phyloP scores from a whole-genome alignment of 768 basidiomycete genomes.

The Suillus plorans region DNA sequence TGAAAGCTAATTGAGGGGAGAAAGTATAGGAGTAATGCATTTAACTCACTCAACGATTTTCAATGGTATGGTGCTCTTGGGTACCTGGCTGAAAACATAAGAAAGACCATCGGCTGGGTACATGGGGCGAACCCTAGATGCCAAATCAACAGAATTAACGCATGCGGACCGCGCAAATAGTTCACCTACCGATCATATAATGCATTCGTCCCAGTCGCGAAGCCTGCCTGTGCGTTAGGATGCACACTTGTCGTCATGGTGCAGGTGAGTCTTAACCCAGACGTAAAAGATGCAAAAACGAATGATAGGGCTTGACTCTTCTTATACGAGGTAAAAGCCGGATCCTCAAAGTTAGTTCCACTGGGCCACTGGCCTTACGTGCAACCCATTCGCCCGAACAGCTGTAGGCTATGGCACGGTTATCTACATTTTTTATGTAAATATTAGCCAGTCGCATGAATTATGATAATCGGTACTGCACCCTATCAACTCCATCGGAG shows the following conservation, averaged over 20 bases:
- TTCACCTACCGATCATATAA: constrained; percentile 64
- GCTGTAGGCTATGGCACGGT: neutral
- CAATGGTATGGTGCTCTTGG: constrained; percentile 41
- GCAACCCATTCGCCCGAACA: neutral
- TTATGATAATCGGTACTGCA: neutral
- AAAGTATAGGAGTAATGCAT: neutral
- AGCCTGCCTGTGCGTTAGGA: constrained; percentile 64
- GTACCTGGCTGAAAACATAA: constrained; percentile 40
- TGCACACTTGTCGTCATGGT: constrained; percentile 44
- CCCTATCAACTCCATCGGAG: neutral
- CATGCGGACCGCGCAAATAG: neutral
- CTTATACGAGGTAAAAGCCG: neutral
- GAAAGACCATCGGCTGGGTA: neutral
- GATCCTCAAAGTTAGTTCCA: neutral
- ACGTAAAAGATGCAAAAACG: neutral
- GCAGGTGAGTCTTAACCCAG: neutral
- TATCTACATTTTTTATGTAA: neutral
- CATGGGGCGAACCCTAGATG: constrained; percentile 70
- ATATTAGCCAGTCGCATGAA: neutral
- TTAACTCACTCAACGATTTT: constrained; percentile 69
- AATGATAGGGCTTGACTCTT: neutral
- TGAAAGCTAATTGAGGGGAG: constrained; percentile 26
- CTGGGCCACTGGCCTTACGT: neutral
- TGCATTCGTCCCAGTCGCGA: constrained; percentile 79
- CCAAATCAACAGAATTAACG: neutral